Base-by-base conservation (phyloP, 768 basidiomycete genomes). In the Naganishia onofrii region DNA sequence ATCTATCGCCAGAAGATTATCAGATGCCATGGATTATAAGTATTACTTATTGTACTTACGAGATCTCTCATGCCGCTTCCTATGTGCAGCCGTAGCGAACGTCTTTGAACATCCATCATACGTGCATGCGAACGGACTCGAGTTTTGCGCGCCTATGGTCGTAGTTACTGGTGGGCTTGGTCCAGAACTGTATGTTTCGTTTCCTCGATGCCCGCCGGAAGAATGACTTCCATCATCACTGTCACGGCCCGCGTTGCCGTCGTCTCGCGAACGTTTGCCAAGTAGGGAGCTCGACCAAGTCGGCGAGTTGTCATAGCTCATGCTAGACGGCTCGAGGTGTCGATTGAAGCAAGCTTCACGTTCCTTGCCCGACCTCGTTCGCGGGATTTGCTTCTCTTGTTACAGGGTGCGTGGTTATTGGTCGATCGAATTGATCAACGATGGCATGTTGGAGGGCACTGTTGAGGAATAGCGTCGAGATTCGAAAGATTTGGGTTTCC, bases 1-100 rank as follows among this genome's bases (percentile, higher is more conserved):
- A 34, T 66, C 65, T 66, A 31, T 32, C 13, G 4, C 5, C 10
- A 29, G 23, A 15, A 32, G 21, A 34, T 2, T n/a, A 8, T 23
- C 19, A 23, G 23, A 26, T 32, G 17, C 17, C 26, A 38, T 51
- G 28, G 31, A 9, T 17, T 21, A 9, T 3, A 5, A 9, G 9
- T 52, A 21, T 46, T 13, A 32, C 7, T 2, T 28, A 13, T 13
- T 10, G 4, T 2, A 66, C 65, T 66, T 53, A 66, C 65, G 65
- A 66, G 48, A 34, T 42, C 65, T 46, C n/a, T 52, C 53, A 53
- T 66, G 65, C 29, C 65, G 48, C n/a, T 54, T 66, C 48, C 65
- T 66, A 42, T 66, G 65, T 26, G 65, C 48, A 7, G 65, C 65
- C 12, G 65, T 66, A 8, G 65, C 48, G n/a, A 66, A 66, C 21